These are phyloP conservation scores for Scytalidium sp. DNA, from an alignment of 2,329 filamentous ascomycete species.

Conservation along the genomic window DNA sequence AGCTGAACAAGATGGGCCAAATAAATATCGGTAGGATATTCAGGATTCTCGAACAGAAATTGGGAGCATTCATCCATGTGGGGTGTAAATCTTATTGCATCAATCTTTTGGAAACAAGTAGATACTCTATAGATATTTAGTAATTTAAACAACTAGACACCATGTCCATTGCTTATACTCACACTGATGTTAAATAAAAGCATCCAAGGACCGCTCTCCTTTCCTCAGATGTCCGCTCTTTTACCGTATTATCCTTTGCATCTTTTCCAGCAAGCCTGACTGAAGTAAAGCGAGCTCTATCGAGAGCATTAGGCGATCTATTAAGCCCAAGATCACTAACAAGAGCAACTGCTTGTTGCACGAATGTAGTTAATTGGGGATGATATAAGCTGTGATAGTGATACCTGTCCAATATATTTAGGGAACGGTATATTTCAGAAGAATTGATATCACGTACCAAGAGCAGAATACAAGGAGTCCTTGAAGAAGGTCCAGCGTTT, in stretches of 20 bases:
- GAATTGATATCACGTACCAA: conserved; percentile 33
- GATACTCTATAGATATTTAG: not conserved
- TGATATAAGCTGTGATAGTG: conserved; percentile 1
- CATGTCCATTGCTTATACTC: not conserved
- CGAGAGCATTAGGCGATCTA: not conserved
- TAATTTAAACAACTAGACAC: not conserved
- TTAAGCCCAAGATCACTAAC: conserved; percentile 1
- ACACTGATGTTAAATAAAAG: conserved; percentile 2
- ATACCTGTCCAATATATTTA: not conserved
- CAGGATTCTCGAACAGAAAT: not conserved
- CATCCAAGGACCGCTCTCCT: conserved; percentile 2
- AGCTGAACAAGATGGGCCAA: not conserved
- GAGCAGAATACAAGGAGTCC: conserved; percentile 42
- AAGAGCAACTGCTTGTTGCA: not conserved
- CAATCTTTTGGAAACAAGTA: conserved; percentile 1
- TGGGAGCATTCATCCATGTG: conserved; percentile 1
- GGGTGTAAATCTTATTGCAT: not conserved
- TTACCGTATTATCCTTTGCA: not conserved
- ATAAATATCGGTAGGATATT: conserved; percentile 1
- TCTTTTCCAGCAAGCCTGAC: not conserved
- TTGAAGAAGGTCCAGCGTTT: conserved; percentile 42
- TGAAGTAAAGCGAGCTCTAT: not conserved
- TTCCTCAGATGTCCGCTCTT: not conserved
- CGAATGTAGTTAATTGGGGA: not conserved
- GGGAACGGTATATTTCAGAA: not conserved